phyloP scores from a whole-genome alignment of 371 early-diverging fungal genomes.

The Sanchytrium tribonematis region DNA sequence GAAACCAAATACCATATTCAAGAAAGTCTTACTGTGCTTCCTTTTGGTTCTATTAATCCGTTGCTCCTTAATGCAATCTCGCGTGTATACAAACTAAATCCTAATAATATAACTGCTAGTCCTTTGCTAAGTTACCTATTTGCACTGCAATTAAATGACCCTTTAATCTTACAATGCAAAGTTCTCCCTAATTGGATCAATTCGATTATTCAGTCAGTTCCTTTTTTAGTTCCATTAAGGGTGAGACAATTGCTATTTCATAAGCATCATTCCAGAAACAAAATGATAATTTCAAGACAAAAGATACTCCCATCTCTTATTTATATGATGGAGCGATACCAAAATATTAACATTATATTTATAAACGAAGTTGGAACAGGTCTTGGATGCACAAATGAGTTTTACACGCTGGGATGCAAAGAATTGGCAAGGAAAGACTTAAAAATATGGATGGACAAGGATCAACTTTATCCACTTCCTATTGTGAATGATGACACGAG shows the following conservation, averaged over 20 bases:
- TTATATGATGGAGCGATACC: background rate
- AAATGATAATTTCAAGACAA: background rate
- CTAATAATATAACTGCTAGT: background rate
- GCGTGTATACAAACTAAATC: background rate
- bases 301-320: background rate
- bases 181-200: background rate
- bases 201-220: background rate
- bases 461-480: conserved; percentile 8
- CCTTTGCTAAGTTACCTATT: too few relatives aligned
- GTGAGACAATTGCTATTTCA: background rate
- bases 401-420: conserved; percentile 46
- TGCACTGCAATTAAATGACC: too few relatives aligned
- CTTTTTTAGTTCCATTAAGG: background rate
- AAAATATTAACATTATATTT: conserved; percentile 50
- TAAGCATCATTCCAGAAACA: background rate
- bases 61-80: background rate
- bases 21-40: background rate
- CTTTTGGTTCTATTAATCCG: background rate
- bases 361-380: conserved; percentile 79
- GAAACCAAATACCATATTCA: background rate
- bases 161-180: too few relatives aligned
- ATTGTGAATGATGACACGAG: background rate
- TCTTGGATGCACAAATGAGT: conserved; percentile 72
- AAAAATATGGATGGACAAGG: conserved; percentile 28
- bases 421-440: conserved; percentile 28